Conservation (phyloP, 2,329 filamentous ascomycete species). For the Neonectria neomacrospora region DNA sequence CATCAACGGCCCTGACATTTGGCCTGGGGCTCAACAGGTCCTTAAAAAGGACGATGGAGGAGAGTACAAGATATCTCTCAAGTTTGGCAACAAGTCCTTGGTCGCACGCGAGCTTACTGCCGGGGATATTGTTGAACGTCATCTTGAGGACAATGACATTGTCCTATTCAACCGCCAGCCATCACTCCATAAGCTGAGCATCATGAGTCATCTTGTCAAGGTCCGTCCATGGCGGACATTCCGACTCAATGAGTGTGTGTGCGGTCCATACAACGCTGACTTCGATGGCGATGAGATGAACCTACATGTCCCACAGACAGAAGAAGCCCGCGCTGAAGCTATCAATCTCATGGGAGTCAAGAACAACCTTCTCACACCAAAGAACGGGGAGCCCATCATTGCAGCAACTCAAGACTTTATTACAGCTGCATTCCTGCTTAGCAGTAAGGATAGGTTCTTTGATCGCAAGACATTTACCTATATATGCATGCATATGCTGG, state of each 20-base stretch:
- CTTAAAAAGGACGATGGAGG: constrained; percentile 76
- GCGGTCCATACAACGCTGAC: constrained; percentile 97
- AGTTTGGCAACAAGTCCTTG: constrained; percentile 76
- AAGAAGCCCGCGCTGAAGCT: constrained; percentile 94
- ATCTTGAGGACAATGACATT: constrained; percentile 94
- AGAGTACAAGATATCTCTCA: constrained; percentile 77
- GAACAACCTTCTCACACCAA: constrained; percentile 93
- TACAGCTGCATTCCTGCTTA: constrained; percentile 90
- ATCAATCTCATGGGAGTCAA: constrained; percentile 98
- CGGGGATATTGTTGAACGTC: constrained; percentile 92
- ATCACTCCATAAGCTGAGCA: constrained; percentile 97
- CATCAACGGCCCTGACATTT: constrained; percentile 77
- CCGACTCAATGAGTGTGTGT: constrained; percentile 96
- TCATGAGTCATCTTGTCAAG: constrained; percentile 94
- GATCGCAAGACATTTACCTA: constrained; percentile 90
- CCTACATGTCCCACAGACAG: constrained; percentile 95
- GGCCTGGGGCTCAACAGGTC: constrained; percentile 89
- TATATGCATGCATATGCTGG: constrained; percentile 93
- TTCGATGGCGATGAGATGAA: constrained; percentile 99
- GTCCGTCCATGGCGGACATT: constrained; percentile 96
- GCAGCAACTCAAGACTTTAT: constrained; percentile 99
- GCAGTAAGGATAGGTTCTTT: constrained; percentile 92
- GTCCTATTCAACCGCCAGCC: constrained; percentile 98
- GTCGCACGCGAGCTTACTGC: constrained; percentile 80
- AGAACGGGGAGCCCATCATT: constrained; percentile 98